phyloP scores from a whole-genome alignment of 164 flowering plant species.

The Vitis vinifera region DNA sequence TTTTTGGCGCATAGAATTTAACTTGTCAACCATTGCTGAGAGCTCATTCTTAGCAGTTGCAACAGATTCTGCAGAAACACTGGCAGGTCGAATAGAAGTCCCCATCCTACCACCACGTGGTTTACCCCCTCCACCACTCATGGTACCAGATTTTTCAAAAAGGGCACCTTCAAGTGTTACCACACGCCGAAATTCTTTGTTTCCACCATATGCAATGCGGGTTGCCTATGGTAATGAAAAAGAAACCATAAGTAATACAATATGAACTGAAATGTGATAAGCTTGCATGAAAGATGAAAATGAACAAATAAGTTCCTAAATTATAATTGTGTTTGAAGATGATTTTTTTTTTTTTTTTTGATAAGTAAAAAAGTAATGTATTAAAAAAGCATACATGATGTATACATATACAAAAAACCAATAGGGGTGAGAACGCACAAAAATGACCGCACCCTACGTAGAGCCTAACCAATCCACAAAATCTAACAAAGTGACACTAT shows the following conservation, averaged over 20 bases:
- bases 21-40: conserved; percentile 42
- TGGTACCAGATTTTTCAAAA: conserved; percentile 93
- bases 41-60: conserved; percentile 78
- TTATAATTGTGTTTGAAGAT: no score
- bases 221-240: conserved; percentile 53
- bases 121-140: conserved; percentile 95
- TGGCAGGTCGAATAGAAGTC: conserved; percentile 70
- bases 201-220: conserved; percentile 84
- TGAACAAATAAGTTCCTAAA: no score
- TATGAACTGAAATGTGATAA: no score
- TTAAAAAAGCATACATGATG: no score
- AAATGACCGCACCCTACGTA: no score
- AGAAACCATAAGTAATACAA: neutral
- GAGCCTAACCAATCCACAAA: no score
- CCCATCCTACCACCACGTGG: conserved; percentile 99
- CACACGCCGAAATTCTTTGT: conserved; percentile 74
- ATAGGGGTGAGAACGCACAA: no score
- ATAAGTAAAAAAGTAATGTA: no score
- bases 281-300: no score
- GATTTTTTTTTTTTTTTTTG: no score
- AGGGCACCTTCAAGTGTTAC: conserved; percentile 95
- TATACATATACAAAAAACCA: no score
- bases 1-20: conserved; percentile 50
- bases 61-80: conserved; percentile 77
- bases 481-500: no score